phyloP scores from a whole-genome alignment of 1,284 basidiomycete genomes.

The Tilletia caries region DNA sequence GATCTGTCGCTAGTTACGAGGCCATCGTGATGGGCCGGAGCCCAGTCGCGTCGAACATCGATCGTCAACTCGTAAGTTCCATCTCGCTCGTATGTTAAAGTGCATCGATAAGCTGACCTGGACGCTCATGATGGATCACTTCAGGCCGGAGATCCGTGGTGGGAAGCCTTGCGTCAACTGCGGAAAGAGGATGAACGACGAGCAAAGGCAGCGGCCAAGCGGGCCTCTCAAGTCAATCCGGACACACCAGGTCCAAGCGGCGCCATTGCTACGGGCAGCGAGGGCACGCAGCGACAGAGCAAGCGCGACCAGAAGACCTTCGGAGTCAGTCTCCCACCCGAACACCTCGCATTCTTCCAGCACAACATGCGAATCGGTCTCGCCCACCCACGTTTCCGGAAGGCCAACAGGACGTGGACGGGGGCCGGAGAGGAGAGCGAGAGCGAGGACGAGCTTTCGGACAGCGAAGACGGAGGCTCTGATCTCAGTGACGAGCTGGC shows the following conservation, averaged over 20 bases:
- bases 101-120: neutral
- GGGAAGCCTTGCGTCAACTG: constrained; percentile 45
- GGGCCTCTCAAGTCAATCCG: constrained; percentile 27
- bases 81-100: too few relatives aligned
- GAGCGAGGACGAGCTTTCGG: constrained; percentile 8
- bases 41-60: constrained; percentile 23
- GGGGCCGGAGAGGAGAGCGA: constrained; percentile 18
- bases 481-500: constrained; percentile 42
- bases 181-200: constrained; percentile 41
- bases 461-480: constrained; percentile 18
- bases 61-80: neutral
- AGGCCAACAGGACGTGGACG: neutral
- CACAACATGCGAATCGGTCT: constrained; percentile 51
- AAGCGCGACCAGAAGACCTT: constrained; percentile 39
- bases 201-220: constrained; percentile 31
- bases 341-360: constrained; percentile 49
- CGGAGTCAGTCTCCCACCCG: constrained; percentile 43
- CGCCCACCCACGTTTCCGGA: constrained; percentile 44
- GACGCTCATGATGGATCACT: constrained; percentile 26
- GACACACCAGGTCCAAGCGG: constrained; percentile 10
- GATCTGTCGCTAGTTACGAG: constrained; percentile 42
- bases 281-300: constrained; percentile 25
- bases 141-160: constrained; percentile 49
- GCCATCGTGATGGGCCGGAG: constrained; percentile 45
- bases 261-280: neutral